Evolutionary conservation across 2,329 filamentous ascomycete genomes (phyloP).

Genomic region (Claviceps sp.): DNA sequence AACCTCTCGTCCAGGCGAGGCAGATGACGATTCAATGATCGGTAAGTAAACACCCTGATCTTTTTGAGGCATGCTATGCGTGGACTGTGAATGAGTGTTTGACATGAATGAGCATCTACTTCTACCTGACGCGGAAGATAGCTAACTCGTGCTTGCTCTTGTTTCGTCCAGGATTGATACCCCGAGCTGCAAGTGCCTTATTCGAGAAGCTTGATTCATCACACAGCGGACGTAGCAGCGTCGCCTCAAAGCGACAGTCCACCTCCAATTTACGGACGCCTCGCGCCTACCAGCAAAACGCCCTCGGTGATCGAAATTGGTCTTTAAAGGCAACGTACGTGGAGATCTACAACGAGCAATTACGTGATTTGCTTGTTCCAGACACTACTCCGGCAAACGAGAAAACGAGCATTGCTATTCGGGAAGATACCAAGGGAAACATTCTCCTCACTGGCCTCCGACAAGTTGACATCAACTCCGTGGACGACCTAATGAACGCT

Average conservation of each 20-base stretch:
- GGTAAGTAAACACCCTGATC: conserved; percentile 34
- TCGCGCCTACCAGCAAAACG: conserved; percentile 46
- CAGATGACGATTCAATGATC: conserved; percentile 57
- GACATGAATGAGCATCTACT: neutral
- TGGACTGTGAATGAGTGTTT: neutral
- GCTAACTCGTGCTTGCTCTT: neutral
- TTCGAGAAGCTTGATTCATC: conserved; percentile 72
- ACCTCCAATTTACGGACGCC: conserved; percentile 62
- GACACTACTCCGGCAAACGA: conserved; percentile 58
- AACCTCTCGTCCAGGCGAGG: conserved; percentile 73
- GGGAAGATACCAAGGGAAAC: conserved; percentile 87
- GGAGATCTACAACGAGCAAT: conserved; percentile 94
- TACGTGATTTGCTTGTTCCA: conserved; percentile 76
- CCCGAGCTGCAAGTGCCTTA: conserved; percentile 70
- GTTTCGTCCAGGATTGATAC: conserved; percentile 63
- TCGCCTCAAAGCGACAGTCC: conserved; percentile 35
- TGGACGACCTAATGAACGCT: conserved; percentile 79
- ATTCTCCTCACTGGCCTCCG: conserved; percentile 86
- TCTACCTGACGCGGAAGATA: neutral
- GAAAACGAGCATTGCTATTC: conserved; percentile 70
- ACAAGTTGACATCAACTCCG: conserved; percentile 77
- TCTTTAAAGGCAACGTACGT: conserved; percentile 88
- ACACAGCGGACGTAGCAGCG: conserved; percentile 31
- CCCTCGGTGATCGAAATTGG: conserved; percentile 64
- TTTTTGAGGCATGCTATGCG: neutral